Conservation (phyloP, 2,329 filamentous ascomycete genomes). For the Colletotrichum incanum region DNA sequence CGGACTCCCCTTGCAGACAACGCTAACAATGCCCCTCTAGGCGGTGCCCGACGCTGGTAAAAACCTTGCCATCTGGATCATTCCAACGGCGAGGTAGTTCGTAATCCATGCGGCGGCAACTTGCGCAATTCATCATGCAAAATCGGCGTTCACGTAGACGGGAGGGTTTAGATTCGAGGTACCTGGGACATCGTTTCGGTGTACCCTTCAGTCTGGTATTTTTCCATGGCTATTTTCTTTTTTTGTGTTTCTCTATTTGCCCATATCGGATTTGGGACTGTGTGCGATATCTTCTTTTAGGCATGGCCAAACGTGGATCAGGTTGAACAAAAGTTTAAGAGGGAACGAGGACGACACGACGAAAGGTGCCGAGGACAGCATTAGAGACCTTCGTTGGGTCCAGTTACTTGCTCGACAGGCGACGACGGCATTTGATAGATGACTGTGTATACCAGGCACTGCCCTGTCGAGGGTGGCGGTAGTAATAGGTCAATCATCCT, state of each 20-base stretch:
- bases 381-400: constrained; percentile 38
- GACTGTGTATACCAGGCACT: constrained; percentile 33
- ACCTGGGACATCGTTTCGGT: constrained; percentile 19
- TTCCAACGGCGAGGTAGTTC: constrained; percentile 19
- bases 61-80: constrained; percentile 11
- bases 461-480: constrained; percentile 19
- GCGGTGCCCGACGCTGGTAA: constrained; percentile 67
- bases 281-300: constrained; percentile 30
- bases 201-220: constrained; percentile 34
- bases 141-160: constrained; percentile 43
- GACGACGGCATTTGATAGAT: constrained; percentile 36
- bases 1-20: constrained; percentile 55
- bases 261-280: constrained; percentile 33
- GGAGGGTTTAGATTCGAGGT: constrained; percentile 38
- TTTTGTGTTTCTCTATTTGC: constrained; percentile 17
- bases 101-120: constrained; percentile 38
- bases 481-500: constrained; percentile 37
- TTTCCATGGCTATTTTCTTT: constrained; percentile 26
- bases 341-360: constrained; percentile 38
- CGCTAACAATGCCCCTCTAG: constrained; percentile 66
- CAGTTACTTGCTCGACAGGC: constrained; percentile 35
- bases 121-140: constrained; percentile 40
- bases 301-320: constrained; percentile 42
- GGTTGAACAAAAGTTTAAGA: constrained; percentile 42
- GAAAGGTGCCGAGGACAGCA: constrained; percentile 33